Conservation (phyloP, 1,284 basidiomycete genomes). For the Ganoderma sinense region DNA sequence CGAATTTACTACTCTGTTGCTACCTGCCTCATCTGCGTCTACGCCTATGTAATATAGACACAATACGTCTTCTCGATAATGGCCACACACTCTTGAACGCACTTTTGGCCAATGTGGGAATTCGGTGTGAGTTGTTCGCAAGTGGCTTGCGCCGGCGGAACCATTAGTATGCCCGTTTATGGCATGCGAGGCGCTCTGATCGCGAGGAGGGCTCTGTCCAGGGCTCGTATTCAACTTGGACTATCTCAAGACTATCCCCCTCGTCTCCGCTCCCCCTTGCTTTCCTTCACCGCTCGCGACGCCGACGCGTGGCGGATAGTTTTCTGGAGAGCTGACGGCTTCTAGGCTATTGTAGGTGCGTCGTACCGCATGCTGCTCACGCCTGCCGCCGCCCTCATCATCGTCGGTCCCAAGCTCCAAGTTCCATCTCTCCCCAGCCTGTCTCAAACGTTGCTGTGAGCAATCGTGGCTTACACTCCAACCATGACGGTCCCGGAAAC, state of each 20-base stretch:
- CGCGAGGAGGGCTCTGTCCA: too few relatives aligned
- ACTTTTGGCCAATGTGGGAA: neutral
- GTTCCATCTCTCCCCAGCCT: neutral
- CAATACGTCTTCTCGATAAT: constrained; percentile 5
- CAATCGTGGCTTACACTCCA: too few relatives aligned
- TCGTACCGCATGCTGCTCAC: neutral
- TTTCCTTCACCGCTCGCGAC: neutral
- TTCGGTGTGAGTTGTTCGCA: neutral
- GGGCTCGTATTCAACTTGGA: too few relatives aligned
- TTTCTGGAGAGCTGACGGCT: neutral
- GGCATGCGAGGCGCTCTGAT: too few relatives aligned
- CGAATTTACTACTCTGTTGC: constrained; percentile 12
- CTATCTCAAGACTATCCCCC: too few relatives aligned
- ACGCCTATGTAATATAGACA: constrained; percentile 11
- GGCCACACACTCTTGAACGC: neutral
- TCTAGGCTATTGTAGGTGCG: neutral
- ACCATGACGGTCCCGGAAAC: constrained; percentile 15
- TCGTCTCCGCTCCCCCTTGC: neutral
- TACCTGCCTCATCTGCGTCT: neutral
- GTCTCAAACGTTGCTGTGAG: neutral
- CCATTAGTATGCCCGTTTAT: too few relatives aligned
- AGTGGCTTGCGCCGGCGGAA: neutral
- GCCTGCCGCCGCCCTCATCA: neutral
- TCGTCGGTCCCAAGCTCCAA: neutral
- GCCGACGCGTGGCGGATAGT: too few relatives aligned